Conservation (phyloP, 768 basidiomycete species). For the Tricholoma saponaceum region DNA sequence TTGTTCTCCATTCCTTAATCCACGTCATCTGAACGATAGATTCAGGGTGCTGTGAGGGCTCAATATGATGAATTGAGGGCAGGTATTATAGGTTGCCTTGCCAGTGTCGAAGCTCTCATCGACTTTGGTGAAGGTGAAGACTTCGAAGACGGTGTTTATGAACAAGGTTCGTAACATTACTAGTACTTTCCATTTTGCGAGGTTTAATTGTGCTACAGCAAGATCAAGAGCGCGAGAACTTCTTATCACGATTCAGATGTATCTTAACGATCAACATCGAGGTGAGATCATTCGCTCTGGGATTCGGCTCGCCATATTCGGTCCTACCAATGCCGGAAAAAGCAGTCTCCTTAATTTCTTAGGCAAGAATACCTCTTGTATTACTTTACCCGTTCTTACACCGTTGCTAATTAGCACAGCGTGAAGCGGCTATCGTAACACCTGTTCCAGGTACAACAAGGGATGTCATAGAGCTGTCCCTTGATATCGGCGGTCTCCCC, state of each 20-base stretch:
- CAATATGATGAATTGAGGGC: constrained; percentile 62
- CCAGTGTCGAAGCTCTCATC: constrained; percentile 83
- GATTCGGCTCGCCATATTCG: constrained; percentile 82
- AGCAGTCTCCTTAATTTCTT: constrained; percentile 84
- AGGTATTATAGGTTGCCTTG: constrained; percentile 67
- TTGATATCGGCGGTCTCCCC: constrained; percentile 87
- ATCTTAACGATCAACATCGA: constrained; percentile 66
- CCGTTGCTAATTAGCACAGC: constrained; percentile 49
- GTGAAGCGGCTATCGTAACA: constrained; percentile 89
- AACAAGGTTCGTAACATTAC: constrained; percentile 47
- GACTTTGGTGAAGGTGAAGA: constrained; percentile 94
- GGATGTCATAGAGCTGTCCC: constrained; percentile 78
- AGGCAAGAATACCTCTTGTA: constrained; percentile 36
- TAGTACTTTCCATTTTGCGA: background rate
- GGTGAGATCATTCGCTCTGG: constrained; percentile 85
- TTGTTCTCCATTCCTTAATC: background rate
- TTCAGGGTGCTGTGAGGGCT: constrained; percentile 57
- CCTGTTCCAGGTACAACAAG: constrained; percentile 86
- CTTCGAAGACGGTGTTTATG: constrained; percentile 77
- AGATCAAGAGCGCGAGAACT: constrained; percentile 45
- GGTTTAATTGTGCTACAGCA: constrained; percentile 36
- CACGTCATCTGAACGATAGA: constrained; percentile 7
- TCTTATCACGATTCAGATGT: constrained; percentile 43
- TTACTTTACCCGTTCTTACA: background rate
- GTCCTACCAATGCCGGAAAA: constrained; percentile 94